phyloP scores from a whole-genome alignment of 140 eudicot species.

The Senecio squalidus region DNA sequence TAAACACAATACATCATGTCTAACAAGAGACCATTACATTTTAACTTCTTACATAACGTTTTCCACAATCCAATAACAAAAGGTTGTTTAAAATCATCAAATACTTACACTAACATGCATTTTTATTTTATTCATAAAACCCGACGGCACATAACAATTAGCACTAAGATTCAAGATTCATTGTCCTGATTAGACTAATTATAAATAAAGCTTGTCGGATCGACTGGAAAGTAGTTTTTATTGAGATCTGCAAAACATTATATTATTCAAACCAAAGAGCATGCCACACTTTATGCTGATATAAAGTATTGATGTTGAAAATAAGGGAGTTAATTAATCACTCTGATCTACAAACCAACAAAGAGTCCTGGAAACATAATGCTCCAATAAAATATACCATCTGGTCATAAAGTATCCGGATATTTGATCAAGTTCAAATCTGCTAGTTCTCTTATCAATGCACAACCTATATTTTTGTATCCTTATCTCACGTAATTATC shows the following conservation, averaged over 20 bases:
- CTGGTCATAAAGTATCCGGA: neutral
- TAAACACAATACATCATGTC: neutral
- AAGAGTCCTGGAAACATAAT: neutral
- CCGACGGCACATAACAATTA: conserved; percentile 24
- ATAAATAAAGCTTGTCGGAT: conserved; percentile 15
- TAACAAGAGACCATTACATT: neutral
- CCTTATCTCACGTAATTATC: no score
- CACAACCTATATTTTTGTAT: no score
- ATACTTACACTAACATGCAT: neutral
- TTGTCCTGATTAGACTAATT: conserved; percentile 7
- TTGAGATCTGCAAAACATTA: conserved; percentile 29
- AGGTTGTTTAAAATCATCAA: conserved; percentile 3
- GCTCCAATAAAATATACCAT: neutral
- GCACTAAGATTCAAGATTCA: conserved; percentile 25
- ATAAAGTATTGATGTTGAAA: conserved; percentile 7
- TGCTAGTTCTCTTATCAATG: no score
- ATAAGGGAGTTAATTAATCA: neutral
- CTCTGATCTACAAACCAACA: conserved; percentile 18
- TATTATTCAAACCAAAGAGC: conserved; percentile 8
- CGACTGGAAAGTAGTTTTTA: conserved; percentile 15
- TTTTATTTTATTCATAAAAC: conserved; percentile 10
- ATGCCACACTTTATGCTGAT: conserved; percentile 5
- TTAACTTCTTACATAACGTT: no score
- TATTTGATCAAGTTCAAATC: neutral
- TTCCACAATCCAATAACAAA: neutral